Conservation (phyloP, 805 yeast species). For the Kodamaea sagamina region DNA sequence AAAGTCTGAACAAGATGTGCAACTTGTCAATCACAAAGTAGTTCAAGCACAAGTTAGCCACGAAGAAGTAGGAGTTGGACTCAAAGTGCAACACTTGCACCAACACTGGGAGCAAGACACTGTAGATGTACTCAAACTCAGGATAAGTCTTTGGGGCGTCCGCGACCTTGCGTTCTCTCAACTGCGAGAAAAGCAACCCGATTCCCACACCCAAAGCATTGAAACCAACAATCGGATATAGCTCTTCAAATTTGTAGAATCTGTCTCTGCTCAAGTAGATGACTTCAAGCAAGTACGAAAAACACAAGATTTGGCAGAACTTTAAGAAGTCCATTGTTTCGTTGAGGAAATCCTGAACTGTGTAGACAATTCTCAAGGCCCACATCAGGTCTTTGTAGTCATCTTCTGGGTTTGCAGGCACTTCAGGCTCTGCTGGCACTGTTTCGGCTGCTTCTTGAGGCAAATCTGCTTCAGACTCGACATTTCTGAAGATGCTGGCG, state of each 20-base stretch:
- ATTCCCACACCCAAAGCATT: slow-evolving; percentile 35
- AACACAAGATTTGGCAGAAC: slow-evolving; percentile 34
- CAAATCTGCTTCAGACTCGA: not conserved
- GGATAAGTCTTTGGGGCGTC: slow-evolving; percentile 28
- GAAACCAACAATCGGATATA: slow-evolving; percentile 29
- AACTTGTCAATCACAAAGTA: slow-evolving; percentile 35
- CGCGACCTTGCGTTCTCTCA: slow-evolving; percentile 18
- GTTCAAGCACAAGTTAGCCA: slow-evolving; percentile 37
- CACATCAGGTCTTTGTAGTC: slow-evolving; percentile 15
- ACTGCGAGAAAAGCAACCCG: slow-evolving; percentile 31
- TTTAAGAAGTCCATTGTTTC: slow-evolving; percentile 31
- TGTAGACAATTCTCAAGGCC: slow-evolving; percentile 21
- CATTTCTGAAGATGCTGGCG: slow-evolving; percentile 13
- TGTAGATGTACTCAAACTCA: slow-evolving; percentile 39
- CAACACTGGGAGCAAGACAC: slow-evolving; percentile 35
- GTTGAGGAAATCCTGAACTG: slow-evolving; percentile 41
- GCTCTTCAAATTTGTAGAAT: slow-evolving; percentile 20
- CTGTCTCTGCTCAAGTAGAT: slow-evolving; percentile 25
- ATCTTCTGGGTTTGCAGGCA: slow-evolving; percentile 13
- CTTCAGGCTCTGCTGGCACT: not conserved
- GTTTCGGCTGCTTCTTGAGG: not conserved
- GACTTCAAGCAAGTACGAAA: slow-evolving; percentile 33
- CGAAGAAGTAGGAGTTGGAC: slow-evolving; percentile 24
- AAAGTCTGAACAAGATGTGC: slow-evolving; percentile 29
- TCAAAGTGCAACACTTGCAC: slow-evolving; percentile 23